Base-by-base conservation (phyloP, 139 green algal species). In the Limnomonas spitsbergensis region DNA sequence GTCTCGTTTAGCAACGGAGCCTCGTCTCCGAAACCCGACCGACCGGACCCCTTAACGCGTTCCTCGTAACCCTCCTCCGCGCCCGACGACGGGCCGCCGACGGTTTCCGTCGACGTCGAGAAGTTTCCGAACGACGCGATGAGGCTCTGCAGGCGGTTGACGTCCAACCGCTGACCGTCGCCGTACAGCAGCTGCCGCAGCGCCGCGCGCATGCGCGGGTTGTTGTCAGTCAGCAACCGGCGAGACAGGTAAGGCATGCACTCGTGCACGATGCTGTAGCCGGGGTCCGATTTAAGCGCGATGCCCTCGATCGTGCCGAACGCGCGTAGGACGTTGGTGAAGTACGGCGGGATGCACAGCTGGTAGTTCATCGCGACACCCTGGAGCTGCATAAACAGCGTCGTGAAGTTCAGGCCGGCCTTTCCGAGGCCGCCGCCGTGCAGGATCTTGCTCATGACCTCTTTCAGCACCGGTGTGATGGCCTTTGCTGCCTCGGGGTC, bases 171-270 rank as follows among this genome's bases (percentile, higher is more conserved):
- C 53, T 80, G 81, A 75, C 85, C 86, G 68, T 88, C 82, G 54
- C 88, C 92, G 86, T 96, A 97, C 36, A 97, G 88, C 75, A 97
- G 71, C 81, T 93, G 76, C 4, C 82, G 82, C 70, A 97, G 84
- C 1, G 90, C 90, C 6, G 84, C 78, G 7, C 88, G 84, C 68
- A 92, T 89, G 66, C 90, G 90, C 0, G 90, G 90, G 86, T 93
- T 84, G 82, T 97, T 89, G 84, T 97, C 93, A 3, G 86, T 90
- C 31, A 97, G 84, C 83, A 97, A 85, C 36, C 93, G 86, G 4
- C 89, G 85, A 2, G 88, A 81, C 2, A 99, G 74, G 88, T 99
- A 99, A 7, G 95, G 95, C 84, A 97, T 93, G 89, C 94, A 98
- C 85, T 97, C 92, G 76, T 84, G 75, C 6, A 94, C 89, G 53